Evolutionary conservation across 192 early-diverging fungal species (phyloP).

Genomic region (Coemansia aciculifera): DNA sequence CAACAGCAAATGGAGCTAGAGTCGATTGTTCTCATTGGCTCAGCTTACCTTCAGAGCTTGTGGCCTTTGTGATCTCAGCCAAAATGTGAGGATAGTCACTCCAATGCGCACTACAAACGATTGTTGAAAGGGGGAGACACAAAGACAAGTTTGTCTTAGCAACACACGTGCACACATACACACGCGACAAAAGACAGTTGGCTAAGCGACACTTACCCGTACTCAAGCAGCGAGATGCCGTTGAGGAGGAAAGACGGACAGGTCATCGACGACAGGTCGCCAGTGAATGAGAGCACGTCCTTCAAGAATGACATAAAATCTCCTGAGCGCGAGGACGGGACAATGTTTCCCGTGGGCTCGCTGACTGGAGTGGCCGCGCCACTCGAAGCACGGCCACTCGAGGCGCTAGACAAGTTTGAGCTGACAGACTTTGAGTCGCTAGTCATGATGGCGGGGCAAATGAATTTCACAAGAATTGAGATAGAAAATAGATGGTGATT

Average conservation of each 20-base stretch:
- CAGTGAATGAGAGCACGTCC: conserved; percentile 74
- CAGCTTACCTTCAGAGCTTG: conserved; percentile 48
- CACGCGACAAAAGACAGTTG: neutral
- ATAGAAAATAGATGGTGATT: neutral
- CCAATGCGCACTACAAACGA: conserved; percentile 54
- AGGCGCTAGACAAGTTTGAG: conserved; percentile 26
- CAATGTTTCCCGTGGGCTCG: conserved; percentile 48
- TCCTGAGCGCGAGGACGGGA: conserved; percentile 63
- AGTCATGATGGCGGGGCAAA: conserved; percentile 20
- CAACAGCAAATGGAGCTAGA: neutral
- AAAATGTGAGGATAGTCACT: conserved; percentile 65
- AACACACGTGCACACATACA: neutral
- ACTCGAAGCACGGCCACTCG: conserved; percentile 10
- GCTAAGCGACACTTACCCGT: conserved; percentile 51
- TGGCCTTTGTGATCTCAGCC: conserved; percentile 63
- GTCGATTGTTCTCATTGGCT: neutral
- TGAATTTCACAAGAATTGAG: neutral
- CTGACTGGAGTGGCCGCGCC: conserved; percentile 13
- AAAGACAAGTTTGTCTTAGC: neutral
- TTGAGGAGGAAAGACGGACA: conserved; percentile 78
- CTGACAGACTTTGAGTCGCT: conserved; percentile 43
- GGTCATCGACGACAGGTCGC: conserved; percentile 76
- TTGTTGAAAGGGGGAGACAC: neutral
- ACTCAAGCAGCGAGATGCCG: conserved; percentile 77
- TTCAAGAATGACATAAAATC: conserved; percentile 67